Conservation (phyloP, 257 asterid species). For the Petunia axillaris region DNA sequence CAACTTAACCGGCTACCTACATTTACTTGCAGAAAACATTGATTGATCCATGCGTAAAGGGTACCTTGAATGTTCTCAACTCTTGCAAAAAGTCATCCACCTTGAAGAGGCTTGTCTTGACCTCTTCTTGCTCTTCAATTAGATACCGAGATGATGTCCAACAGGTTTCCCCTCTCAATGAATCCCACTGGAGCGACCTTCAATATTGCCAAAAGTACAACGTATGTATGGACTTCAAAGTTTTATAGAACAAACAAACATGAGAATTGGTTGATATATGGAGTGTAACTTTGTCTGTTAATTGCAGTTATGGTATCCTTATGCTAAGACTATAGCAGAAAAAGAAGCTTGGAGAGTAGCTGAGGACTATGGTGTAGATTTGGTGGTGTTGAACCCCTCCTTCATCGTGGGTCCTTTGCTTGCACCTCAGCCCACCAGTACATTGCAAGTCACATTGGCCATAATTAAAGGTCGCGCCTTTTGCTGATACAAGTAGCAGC, state of each 20-base stretch:
- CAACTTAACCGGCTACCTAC: neutral
- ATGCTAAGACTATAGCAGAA: constrained; percentile 84
- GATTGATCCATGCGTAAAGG: constrained; percentile 79
- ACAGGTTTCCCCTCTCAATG: constrained; percentile 70
- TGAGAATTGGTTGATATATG: neutral
- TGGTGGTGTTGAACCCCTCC: constrained; percentile 88
- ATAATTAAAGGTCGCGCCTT: constrained; percentile 55
- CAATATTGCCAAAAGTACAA: constrained; percentile 73
- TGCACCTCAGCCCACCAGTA: constrained; percentile 89
- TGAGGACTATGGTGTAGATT: constrained; percentile 59
- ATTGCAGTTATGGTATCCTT: constrained; percentile 90
- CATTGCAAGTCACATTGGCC: constrained; percentile 58
- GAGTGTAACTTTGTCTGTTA: neutral
- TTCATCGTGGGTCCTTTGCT: constrained; percentile 89
- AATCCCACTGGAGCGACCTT: constrained; percentile 89
- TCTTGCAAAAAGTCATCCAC: constrained; percentile 71
- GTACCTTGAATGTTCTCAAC: constrained; percentile 79
- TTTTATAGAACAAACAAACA: neutral
- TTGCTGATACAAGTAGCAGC: neutral
- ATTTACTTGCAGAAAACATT: constrained; percentile 59
- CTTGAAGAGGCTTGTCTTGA: constrained; percentile 79
- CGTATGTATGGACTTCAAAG: constrained; percentile 38
- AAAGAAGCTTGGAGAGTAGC: constrained; percentile 81
- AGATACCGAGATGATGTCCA: constrained; percentile 72
- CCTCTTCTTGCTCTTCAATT: constrained; percentile 90